Base-by-base conservation (phyloP, 2,329 filamentous ascomycete genomes). In the Camillea tinctor region DNA sequence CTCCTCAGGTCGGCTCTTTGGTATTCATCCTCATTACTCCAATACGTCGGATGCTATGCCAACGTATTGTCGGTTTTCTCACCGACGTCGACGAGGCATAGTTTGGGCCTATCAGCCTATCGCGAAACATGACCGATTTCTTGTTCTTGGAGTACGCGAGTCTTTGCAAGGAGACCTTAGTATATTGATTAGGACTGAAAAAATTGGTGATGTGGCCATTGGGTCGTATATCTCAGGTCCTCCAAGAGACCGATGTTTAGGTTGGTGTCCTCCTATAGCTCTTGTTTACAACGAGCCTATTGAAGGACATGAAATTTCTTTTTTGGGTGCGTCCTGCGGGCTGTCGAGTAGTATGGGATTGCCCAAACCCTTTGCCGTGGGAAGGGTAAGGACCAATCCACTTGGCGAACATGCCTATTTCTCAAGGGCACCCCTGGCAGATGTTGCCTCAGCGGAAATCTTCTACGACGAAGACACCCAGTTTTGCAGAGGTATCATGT, bases 51-150 rank as follows among this genome's bases (percentile, higher is more conserved):
- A 44, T 49, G 54, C 54, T 20, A 51, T 24, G 20, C 24, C 55
- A 7, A 55, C 56, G 22, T 58, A 50, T 19, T 48, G 52, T 15
- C 59, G 52, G 22, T 4, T 58, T 53, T 54, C 56, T 11, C 21
- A 53, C 49, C 40, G 55, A 22, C 52, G 49, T 2, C 52, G 56
- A 1, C 54, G 52, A 15, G 52, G 22, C 52, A 17, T 49, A 24
- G 48, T 51, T 23, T 61, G 60, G 60, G 58, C 36, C n/a, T 61
- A 61, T 56, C 22, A 56, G 56, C 60, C 60, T 40, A 54, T 59
- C 6, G 5, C 50, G 22, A 51, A 52, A 30, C 44, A 55, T 44
- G 59, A 60, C 53, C 52, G 21, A 30, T 40, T 58, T 40, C 52
- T 61, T 51, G 53, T 59, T 53, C 11, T 56, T 2, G 51, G 55